Percentiles rank a stretch among this genome's conserved stretches.
These are phyloP conservation scores for Alternaria rosae DNA, from an alignment of 2,329 filamentous ascomycete species.

Conservation along the genomic window DNA sequence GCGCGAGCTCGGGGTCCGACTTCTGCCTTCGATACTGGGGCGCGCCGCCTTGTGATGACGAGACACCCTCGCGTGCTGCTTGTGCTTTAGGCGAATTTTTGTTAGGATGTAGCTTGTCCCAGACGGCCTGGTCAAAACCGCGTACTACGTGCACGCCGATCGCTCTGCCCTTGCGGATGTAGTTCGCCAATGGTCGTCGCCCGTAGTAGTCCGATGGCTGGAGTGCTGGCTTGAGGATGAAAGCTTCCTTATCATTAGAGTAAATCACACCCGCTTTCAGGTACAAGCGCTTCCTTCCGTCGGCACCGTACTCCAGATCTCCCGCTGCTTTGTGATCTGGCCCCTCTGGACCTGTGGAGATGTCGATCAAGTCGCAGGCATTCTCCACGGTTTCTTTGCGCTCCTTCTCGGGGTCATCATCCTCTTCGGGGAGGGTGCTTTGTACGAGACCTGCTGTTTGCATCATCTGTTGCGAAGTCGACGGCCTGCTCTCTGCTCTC, in stretches of 20 bases:
- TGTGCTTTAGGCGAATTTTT: conserved; percentile 51
- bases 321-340: conserved; percentile 59
- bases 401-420: conserved; percentile 54
- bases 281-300: conserved; percentile 66
- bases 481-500: conserved; percentile 57
- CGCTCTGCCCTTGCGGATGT: conserved; percentile 79
- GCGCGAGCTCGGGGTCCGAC: conserved; percentile 67
- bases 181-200: conserved; percentile 77
- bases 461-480: conserved; percentile 46
- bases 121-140: conserved; percentile 80
- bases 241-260: conserved; percentile 77
- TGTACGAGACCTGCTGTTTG: conserved; percentile 39
- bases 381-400: conserved; percentile 53
- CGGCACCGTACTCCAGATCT: conserved; percentile 50
- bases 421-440: conserved; percentile 43
- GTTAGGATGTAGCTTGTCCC: conserved; percentile 74
- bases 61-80: conserved; percentile 56
- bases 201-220: conserved; percentile 87
- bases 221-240: conserved; percentile 84
- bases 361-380: conserved; percentile 58
- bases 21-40: conserved; percentile 51
- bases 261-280: conserved; percentile 85
- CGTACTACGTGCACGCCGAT: conserved; percentile 89
- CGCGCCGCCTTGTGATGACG: conserved; percentile 54
- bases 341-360: conserved; percentile 55